Percentiles rank a stretch among this genome's conserved stretches.
Evolutionary conservation across 441 rosid species (phyloP).

Genomic region (Eruca vesicaria): DNA sequence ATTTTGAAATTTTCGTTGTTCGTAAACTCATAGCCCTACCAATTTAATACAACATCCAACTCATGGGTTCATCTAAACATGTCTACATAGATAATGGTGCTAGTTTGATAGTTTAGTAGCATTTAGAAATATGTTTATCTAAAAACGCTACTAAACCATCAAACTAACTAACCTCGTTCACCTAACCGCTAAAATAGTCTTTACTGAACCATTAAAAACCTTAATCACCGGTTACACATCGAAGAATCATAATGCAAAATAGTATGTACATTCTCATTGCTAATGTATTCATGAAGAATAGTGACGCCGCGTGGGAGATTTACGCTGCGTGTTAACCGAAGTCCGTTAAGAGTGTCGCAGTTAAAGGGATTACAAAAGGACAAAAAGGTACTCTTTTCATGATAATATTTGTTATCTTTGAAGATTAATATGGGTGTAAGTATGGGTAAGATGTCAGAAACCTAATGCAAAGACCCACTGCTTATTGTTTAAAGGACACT

Average conservation of each 20-base stretch:
- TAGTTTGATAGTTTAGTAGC: no score
- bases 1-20: slow-evolving; percentile 10
- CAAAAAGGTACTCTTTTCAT: slow-evolving; percentile 28
- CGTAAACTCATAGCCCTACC: slow-evolving; percentile 3
- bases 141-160: no score
- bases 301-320: background rate
- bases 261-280: background rate
- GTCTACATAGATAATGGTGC: no score
- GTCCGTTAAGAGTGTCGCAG: slow-evolving; percentile 32
- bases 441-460: slow-evolving; percentile 37
- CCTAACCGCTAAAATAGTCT: no score
- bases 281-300: background rate
- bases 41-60: slow-evolving; percentile 16
- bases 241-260: background rate
- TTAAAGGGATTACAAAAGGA: slow-evolving; percentile 3
- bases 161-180: no score
- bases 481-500: slow-evolving; percentile 32
- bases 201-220: no score
- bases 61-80: slow-evolving; percentile 1
- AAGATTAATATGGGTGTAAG: slow-evolving; percentile 24
- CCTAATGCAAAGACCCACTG: slow-evolving; percentile 38
- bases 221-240: no score
- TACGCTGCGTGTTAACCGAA: slow-evolving; percentile 21
- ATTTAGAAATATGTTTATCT: no score
- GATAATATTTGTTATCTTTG: slow-evolving; percentile 22